Conservation (phyloP, 2,329 filamentous ascomycete species). For the Cladobotryum protrusum region DNA sequence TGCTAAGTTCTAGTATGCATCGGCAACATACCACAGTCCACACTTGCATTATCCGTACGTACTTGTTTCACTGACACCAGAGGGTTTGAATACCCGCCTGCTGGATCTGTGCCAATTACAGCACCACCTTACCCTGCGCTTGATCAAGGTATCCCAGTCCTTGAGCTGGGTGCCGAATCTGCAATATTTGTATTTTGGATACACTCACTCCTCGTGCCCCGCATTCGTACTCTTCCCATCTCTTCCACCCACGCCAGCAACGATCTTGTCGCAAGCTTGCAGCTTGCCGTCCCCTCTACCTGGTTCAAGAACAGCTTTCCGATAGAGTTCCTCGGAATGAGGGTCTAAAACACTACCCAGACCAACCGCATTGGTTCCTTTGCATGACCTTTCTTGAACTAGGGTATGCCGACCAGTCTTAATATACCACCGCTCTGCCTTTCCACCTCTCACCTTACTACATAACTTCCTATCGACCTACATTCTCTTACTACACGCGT, state of each 20-base stretch:
- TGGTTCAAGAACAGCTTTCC: constrained; percentile 11
- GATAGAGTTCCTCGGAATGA: constrained; percentile 8
- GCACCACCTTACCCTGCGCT: not conserved
- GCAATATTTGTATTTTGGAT: not conserved
- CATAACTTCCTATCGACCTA: not conserved
- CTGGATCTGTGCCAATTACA: not conserved
- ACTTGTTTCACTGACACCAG: not conserved
- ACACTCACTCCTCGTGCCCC: constrained; percentile 7
- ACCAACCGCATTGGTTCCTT: constrained; percentile 12
- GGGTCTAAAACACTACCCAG: constrained; percentile 6
- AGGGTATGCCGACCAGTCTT: constrained; percentile 10
- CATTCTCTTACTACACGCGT: not conserved
- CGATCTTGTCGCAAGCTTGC: constrained; percentile 10
- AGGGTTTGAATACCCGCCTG: not conserved
- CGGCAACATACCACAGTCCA: not conserved
- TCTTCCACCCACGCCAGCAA: constrained; percentile 11
- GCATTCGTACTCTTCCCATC: constrained; percentile 9
- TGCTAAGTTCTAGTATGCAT: not conserved
- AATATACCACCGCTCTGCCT: constrained; percentile 5
- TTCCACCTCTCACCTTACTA: not conserved
- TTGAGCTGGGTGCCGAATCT: constrained; percentile 6
- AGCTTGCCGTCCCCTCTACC: constrained; percentile 12
- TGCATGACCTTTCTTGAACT: constrained; percentile 13
- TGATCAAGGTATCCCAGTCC: not conserved
- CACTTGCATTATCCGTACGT: constrained; percentile 2